Conservation (phyloP, 2,329 filamentous ascomycete genomes). For the Mollisia scopiformis region DNA sequence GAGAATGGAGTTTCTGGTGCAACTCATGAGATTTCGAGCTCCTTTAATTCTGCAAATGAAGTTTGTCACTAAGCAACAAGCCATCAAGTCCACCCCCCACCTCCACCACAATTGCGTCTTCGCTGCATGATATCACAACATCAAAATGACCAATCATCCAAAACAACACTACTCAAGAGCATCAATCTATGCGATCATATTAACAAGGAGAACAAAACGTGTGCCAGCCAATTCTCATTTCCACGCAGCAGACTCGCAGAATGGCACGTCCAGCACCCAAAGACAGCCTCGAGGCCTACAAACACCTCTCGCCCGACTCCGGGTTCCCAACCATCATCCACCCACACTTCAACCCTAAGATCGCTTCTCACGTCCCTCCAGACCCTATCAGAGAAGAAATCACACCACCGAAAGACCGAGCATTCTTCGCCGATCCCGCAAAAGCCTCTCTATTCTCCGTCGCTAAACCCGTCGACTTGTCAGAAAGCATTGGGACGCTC, state of each 20-base stretch:
- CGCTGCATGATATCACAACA: background rate
- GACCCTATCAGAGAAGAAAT: constrained; percentile 24
- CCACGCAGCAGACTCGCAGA: background rate
- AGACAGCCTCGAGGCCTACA: constrained; percentile 27
- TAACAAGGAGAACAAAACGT: too few species aligned
- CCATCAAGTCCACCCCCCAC: background rate
- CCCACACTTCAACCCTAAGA: constrained; percentile 27
- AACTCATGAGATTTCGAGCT: too few species aligned
- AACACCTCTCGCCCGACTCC: constrained; percentile 29
- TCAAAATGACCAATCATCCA: background rate
- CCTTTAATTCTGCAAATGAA: background rate
- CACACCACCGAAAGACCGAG: constrained; percentile 40
- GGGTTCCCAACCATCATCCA: constrained; percentile 26
- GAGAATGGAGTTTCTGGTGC: background rate
- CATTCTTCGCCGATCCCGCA: constrained; percentile 46
- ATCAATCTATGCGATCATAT: too few species aligned
- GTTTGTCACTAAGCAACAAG: background rate
- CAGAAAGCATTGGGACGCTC: constrained; percentile 44
- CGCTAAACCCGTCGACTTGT: constrained; percentile 44
- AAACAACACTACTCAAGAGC: too few species aligned
- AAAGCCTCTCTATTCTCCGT: constrained; percentile 46
- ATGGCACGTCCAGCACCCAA: constrained; percentile 19
- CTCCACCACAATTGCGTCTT: background rate
- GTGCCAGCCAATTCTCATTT: too few species aligned
- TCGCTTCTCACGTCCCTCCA: constrained; percentile 20